A percentile compares a stretch with the other conserved stretches of the same genome.
phyloP scores from a whole-genome alignment of 805 yeast genomes.

The Myxozyma sirexii region DNA sequence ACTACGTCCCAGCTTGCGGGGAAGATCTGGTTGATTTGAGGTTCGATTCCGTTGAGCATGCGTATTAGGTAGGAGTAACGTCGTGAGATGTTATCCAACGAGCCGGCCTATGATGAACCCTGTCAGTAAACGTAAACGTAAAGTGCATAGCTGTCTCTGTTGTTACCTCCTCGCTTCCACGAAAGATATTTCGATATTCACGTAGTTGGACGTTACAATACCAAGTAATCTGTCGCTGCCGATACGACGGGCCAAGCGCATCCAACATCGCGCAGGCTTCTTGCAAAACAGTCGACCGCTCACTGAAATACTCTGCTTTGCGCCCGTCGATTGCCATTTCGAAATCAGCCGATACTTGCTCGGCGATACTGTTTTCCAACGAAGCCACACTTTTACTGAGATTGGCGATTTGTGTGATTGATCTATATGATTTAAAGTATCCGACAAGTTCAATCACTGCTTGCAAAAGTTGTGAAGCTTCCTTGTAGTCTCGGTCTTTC shows the following conservation, averaged over 20 bases:
- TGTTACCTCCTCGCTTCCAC: slow-evolving; percentile 66
- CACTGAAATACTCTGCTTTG: slow-evolving; percentile 39
- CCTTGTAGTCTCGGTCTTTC: slow-evolving; percentile 51
- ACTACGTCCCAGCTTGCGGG: slow-evolving; percentile 75
- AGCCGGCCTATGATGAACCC: slow-evolving; percentile 61
- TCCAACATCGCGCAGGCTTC: slow-evolving; percentile 79
- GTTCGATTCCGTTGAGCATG: slow-evolving; percentile 60
- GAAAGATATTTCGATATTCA: slow-evolving; percentile 77
- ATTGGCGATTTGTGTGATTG: slow-evolving; percentile 76
- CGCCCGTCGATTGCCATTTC: slow-evolving; percentile 52
- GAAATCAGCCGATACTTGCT: slow-evolving; percentile 73
- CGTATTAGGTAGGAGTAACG: slow-evolving; percentile 81
- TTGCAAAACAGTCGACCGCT: slow-evolving; percentile 36
- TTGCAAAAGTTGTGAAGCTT: slow-evolving; percentile 61
- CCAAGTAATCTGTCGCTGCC: slow-evolving; percentile 68
- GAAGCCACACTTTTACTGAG: slow-evolving; percentile 61
- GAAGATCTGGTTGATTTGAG: slow-evolving; percentile 57
- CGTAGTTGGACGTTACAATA: slow-evolving; percentile 67
- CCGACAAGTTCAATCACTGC: slow-evolving; percentile 74
- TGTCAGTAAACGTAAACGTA: not conserved
- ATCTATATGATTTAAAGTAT: slow-evolving; percentile 77
- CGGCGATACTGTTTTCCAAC: slow-evolving; percentile 62
- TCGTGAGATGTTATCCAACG: slow-evolving; percentile 80
- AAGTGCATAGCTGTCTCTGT: not conserved
- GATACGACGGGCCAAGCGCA: slow-evolving; percentile 57